These are phyloP conservation scores for Phlebopus sp. DNA, from an alignment of 1,284 basidiomycete species.

Conservation along the genomic window DNA sequence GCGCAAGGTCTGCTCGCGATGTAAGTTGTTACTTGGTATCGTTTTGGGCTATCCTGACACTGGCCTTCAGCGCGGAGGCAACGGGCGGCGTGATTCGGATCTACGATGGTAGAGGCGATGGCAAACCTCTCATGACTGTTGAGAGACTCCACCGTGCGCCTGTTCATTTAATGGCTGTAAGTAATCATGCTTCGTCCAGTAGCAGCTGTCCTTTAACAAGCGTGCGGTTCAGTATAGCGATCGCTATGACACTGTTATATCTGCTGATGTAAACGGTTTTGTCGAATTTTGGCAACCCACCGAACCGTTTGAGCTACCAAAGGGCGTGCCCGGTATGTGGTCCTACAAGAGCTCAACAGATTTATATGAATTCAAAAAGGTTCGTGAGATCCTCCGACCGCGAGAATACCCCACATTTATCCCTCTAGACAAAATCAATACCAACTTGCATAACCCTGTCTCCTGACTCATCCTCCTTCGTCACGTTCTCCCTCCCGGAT, in stretches of 20 bases:
- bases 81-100: slow-evolving; percentile 75
- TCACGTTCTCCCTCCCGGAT: slow-evolving; percentile 89
- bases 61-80: slow-evolving; percentile 67
- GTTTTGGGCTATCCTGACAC: slow-evolving; percentile 5
- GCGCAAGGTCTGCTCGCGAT: slow-evolving; percentile 88
- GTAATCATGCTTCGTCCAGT: slow-evolving; percentile 30
- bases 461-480: slow-evolving; percentile 84
- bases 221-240: slow-evolving; percentile 74
- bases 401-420: neutral
- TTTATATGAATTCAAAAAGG: slow-evolving; percentile 98
- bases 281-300: slow-evolving; percentile 94
- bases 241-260: slow-evolving; percentile 87
- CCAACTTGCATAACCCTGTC: slow-evolving; percentile 92
- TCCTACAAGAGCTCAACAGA: slow-evolving; percentile 90
- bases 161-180: slow-evolving; percentile 87
- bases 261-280: slow-evolving; percentile 93
- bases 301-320: slow-evolving; percentile 85
- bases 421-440: slow-evolving; percentile 76
- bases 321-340: slow-evolving; percentile 80
- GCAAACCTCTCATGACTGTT: slow-evolving; percentile 71
- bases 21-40: slow-evolving; percentile 40
- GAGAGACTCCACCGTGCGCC: slow-evolving; percentile 81
- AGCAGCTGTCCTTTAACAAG: neutral
- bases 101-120: slow-evolving; percentile 90
- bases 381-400: slow-evolving; percentile 27